These are phyloP conservation scores for Aspergillus heteromorphus DNA, from an alignment of 495 filamentous ascomycete genomes.

Conservation along the genomic window DNA sequence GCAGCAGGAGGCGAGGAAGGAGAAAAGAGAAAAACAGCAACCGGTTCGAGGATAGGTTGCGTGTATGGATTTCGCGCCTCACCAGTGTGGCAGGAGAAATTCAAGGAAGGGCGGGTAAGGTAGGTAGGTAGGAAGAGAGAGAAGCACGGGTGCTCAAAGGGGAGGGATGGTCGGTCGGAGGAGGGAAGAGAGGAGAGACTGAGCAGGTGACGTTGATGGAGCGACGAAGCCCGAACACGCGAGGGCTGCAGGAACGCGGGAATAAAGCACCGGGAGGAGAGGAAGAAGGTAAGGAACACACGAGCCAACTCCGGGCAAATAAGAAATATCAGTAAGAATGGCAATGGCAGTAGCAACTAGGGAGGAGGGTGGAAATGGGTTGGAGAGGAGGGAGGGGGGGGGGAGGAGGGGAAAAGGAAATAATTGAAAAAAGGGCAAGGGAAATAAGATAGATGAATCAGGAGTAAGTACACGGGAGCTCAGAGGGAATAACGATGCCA, in stretches of 20 bases:
- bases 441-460: slow-evolving; percentile 4
- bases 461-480: not conserved
- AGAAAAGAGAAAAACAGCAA: slow-evolving; percentile 3
- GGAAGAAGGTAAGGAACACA: slow-evolving; percentile 19
- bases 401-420: not conserved
- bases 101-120: slow-evolving; percentile 12
- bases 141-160: slow-evolving; percentile 10
- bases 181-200: slow-evolving; percentile 13
- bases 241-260: slow-evolving; percentile 33
- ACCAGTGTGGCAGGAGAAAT: slow-evolving; percentile 12
- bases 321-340: slow-evolving; percentile 2
- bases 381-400: not conserved
- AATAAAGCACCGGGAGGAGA: slow-evolving; percentile 25
- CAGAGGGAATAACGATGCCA: not conserved
- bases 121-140: slow-evolving; percentile 9
- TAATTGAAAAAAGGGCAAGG: slow-evolving; percentile 1
- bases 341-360: not conserved
- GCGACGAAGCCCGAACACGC: slow-evolving; percentile 29
- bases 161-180: slow-evolving; percentile 10
- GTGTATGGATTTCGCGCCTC: slow-evolving; percentile 14
- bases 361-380: slow-evolving; percentile 1
- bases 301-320: slow-evolving; percentile 11
- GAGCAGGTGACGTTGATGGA: slow-evolving; percentile 34
- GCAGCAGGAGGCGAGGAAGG: slow-evolving; percentile 8
- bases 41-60: slow-evolving; percentile 6